Evolutionary conservation across 2,329 filamentous ascomycete species (phyloP).

Genomic region (Spiromastix sp.): DNA sequence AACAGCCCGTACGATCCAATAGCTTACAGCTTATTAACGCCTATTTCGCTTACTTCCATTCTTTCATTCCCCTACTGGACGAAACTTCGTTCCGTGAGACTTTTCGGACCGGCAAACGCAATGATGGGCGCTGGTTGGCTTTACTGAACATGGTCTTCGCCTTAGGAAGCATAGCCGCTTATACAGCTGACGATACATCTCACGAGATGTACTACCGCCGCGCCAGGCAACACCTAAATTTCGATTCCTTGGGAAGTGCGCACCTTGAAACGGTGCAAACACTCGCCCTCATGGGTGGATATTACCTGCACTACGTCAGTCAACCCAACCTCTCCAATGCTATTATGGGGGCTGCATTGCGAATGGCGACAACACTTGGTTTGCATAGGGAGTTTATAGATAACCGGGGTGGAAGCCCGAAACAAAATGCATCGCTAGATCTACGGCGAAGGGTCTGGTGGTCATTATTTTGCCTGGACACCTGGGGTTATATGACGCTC

Average conservation of each 20-base stretch:
- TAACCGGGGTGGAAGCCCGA: constrained; percentile 32
- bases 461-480: constrained; percentile 63
- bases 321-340: constrained; percentile 67
- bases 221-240: constrained; percentile 54
- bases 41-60: constrained; percentile 65
- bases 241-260: constrained; percentile 59
- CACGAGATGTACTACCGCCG: constrained; percentile 62
- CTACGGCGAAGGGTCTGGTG: constrained; percentile 62
- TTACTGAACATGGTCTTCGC: constrained; percentile 68
- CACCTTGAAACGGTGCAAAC: constrained; percentile 66
- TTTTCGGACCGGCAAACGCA: constrained; percentile 51
- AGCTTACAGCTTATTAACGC: constrained; percentile 60
- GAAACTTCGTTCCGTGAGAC: constrained; percentile 59
- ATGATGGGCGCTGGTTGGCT: constrained; percentile 60
- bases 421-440: constrained; percentile 44
- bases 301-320: constrained; percentile 70
- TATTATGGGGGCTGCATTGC: constrained; percentile 58
- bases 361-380: constrained; percentile 65
- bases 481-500: constrained; percentile 62
- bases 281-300: constrained; percentile 60
- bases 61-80: constrained; percentile 63
- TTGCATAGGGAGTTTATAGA: constrained; percentile 55
- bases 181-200: constrained; percentile 51
- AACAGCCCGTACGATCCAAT: constrained; percentile 47
- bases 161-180: constrained; percentile 60